These are phyloP conservation scores for Mycosphaerella sp. DNA, from an alignment of 2,329 filamentous ascomycete species.

Conservation along the genomic window DNA sequence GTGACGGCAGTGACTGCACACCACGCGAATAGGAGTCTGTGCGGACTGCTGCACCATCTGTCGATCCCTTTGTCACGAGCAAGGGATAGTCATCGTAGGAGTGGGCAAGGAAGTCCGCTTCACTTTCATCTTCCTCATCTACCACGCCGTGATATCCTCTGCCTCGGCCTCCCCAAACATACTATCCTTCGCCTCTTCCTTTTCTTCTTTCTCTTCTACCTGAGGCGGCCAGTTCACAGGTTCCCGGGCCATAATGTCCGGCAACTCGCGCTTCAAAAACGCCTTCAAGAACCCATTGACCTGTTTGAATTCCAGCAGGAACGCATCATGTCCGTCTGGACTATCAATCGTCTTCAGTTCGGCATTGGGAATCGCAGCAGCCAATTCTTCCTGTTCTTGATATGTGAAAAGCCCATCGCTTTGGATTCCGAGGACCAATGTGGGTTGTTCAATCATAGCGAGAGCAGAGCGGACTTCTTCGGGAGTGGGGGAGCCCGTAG, in stretches of 20 bases:
- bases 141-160: slow-evolving; percentile 95
- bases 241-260: slow-evolving; percentile 71
- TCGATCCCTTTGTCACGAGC: too few species aligned
- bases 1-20: too few species aligned
- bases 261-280: slow-evolving; percentile 75
- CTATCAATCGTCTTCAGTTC: slow-evolving; percentile 82
- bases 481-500: slow-evolving; percentile 37
- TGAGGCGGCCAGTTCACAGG: slow-evolving; percentile 42
- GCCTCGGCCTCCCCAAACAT: slow-evolving; percentile 72
- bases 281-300: slow-evolving; percentile 81
- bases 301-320: slow-evolving; percentile 93
- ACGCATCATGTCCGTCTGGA: slow-evolving; percentile 92
- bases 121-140: not conserved
- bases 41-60: too few species aligned
- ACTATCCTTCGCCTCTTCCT: slow-evolving; percentile 64
- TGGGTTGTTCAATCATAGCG: slow-evolving; percentile 76
- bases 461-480: slow-evolving; percentile 63
- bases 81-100: too few species aligned
- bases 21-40: too few species aligned
- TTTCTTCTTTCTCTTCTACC: slow-evolving; percentile 53
- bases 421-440: slow-evolving; percentile 87
- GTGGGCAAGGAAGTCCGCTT: too few species aligned
- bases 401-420: slow-evolving; percentile 96
- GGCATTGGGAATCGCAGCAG: slow-evolving; percentile 69
- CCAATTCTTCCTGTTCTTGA: slow-evolving; percentile 90